Evolutionary conservation across 2,329 filamentous ascomycete species (phyloP).

Genomic region (Penicillium sclerotiorum): DNA sequence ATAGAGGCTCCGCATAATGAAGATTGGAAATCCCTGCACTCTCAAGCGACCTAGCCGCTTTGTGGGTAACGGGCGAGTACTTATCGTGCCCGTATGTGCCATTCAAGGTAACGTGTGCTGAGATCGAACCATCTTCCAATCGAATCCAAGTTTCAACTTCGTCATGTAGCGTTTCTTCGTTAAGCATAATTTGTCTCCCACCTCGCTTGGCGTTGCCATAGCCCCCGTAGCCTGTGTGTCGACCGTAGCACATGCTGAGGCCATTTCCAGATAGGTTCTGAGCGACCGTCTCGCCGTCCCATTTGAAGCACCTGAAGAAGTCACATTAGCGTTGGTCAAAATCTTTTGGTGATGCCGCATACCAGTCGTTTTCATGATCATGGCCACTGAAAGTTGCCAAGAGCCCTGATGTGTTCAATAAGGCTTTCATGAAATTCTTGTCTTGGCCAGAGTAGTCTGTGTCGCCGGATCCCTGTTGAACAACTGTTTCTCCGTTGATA

Average conservation of each 20-base stretch:
- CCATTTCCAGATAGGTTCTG: constrained; percentile 47
- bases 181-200: constrained; percentile 57
- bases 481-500: constrained; percentile 50
- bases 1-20: background rate
- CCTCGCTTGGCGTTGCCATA: constrained; percentile 68
- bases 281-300: constrained; percentile 31
- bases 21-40: background rate
- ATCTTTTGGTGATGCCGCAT: constrained; percentile 29
- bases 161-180: constrained; percentile 43
- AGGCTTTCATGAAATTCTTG: constrained; percentile 63
- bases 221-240: constrained; percentile 70
- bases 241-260: constrained; percentile 59
- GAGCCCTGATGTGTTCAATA: constrained; percentile 58
- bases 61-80: constrained; percentile 40
- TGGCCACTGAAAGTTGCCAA: constrained; percentile 66
- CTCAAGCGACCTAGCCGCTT: background rate
- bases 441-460: constrained; percentile 53
- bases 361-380: constrained; percentile 67
- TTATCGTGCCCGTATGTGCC: constrained; percentile 60
- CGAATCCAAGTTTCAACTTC: constrained; percentile 63
- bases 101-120: constrained; percentile 60
- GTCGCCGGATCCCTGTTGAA: constrained; percentile 25
- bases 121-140: constrained; percentile 58
- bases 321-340: background rate
- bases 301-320: constrained; percentile 44